Percentiles rank a stretch among this genome's conserved stretches.
Evolutionary conservation across 2,329 filamentous ascomycete species (phyloP).

Genomic region (Paraphaeosphaeria minitans): DNA sequence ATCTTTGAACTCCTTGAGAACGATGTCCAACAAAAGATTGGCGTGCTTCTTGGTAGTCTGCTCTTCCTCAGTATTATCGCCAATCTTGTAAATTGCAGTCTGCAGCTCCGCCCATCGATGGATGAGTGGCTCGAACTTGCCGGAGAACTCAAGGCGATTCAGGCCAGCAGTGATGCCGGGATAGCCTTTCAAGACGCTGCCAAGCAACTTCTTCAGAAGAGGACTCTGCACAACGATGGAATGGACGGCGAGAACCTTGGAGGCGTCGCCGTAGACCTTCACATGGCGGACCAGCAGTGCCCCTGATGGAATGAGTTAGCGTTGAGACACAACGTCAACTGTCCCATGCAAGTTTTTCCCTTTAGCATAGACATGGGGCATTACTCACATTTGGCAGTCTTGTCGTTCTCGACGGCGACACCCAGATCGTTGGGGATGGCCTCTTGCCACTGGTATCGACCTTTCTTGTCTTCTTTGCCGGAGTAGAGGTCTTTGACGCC

Average conservation of each 20-base stretch:
- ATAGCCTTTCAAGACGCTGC: conserved; percentile 62
- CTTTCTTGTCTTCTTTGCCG: conserved; percentile 50
- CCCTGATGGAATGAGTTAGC: neutral
- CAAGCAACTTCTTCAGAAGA: conserved; percentile 63
- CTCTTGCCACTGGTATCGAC: conserved; percentile 43
- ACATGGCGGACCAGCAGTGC: conserved; percentile 54
- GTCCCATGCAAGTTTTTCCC: too few species aligned
- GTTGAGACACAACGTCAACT: too few species aligned
- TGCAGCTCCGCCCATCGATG: conserved; percentile 64
- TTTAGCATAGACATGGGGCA: too few species aligned
- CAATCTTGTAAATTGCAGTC: conserved; percentile 29
- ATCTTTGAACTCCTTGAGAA: conserved; percentile 50
- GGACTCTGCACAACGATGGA: conserved; percentile 70
- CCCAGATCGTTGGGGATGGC: conserved; percentile 41
- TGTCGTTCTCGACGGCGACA: conserved; percentile 60
- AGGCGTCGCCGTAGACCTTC: conserved; percentile 54
- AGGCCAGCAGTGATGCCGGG: conserved; percentile 66
- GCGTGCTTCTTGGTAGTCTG: conserved; percentile 46
- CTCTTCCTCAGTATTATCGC: conserved; percentile 34
- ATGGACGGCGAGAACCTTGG: conserved; percentile 65
- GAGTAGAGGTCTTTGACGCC: conserved; percentile 57
- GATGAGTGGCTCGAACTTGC: conserved; percentile 68
- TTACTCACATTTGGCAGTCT: conserved; percentile 60
- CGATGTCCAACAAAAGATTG: conserved; percentile 44
- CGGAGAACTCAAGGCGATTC: conserved; percentile 65